Conservation (phyloP, 495 filamentous ascomycete species). For the Aspergillus ostianus region DNA sequence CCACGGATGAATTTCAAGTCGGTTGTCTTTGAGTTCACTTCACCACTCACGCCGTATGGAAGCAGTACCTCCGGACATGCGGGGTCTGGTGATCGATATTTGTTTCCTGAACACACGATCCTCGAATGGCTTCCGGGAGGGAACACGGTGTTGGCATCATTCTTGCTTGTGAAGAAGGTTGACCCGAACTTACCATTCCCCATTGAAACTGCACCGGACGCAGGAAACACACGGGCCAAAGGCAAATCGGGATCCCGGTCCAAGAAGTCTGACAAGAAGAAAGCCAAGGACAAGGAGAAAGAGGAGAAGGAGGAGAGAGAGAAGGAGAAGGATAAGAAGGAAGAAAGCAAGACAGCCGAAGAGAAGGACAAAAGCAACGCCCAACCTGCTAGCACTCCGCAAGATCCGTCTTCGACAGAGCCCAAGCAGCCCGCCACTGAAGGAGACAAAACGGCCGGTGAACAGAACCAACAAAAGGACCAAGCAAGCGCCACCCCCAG, state of each 20-base stretch:
- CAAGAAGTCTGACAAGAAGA: constrained; percentile 29
- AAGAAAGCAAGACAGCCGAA: constrained; percentile 12
- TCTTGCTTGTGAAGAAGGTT: constrained; percentile 49
- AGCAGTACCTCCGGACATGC: constrained; percentile 58
- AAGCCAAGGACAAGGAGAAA: constrained; percentile 7
- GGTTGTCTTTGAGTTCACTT: constrained; percentile 79
- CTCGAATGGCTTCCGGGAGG: constrained; percentile 63
- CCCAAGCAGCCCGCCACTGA: constrained; percentile 14
- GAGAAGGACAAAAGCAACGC: constrained; percentile 1
- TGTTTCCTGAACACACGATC: constrained; percentile 85
- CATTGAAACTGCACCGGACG: constrained; percentile 32
- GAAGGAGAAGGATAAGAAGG: constrained; percentile 27
- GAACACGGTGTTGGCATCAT: constrained; percentile 50
- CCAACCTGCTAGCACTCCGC: not conserved
- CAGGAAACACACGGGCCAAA: constrained; percentile 26
- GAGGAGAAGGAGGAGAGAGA: constrained; percentile 17
- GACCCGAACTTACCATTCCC: constrained; percentile 45
- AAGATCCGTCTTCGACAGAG: constrained; percentile 13
- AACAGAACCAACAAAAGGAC: constrained; percentile 12
- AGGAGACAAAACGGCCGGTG: constrained; percentile 8
- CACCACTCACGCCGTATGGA: constrained; percentile 47
- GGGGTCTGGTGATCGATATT: constrained; percentile 76
- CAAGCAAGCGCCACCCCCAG: not conserved
- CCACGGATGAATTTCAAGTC: constrained; percentile 61
- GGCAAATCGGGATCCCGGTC: constrained; percentile 35